Percentiles rank a stretch among this genome's conserved stretches.
Conservation (phyloP, 495 filamentous ascomycete genomes). For the Penicillium simplicissimum region DNA sequence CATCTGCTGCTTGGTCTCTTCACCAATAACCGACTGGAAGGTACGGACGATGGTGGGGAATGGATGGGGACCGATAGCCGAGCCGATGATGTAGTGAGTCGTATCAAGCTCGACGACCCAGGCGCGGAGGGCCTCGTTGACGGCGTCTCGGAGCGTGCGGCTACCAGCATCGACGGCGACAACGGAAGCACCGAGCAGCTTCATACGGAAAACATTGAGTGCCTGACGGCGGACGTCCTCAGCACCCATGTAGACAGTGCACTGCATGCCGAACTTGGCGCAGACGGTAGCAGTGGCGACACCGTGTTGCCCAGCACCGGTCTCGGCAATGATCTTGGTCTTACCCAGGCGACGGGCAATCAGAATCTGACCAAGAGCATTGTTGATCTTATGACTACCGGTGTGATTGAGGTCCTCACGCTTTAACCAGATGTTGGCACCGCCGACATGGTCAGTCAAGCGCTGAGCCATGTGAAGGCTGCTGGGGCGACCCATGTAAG, state of each 20-base stretch:
- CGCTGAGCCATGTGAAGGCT: conserved; percentile 86
- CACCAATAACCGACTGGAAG: conserved; percentile 92
- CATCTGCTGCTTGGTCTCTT: conserved; percentile 91
- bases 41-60: conserved; percentile 97
- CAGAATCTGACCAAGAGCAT: conserved; percentile 87
- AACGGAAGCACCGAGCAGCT: conserved; percentile 85
- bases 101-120: conserved; percentile 87
- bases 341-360: conserved; percentile 83
- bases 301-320: conserved; percentile 96
- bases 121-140: conserved; percentile 88
- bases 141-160: conserved; percentile 84
- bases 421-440: conserved; percentile 95
- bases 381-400: conserved; percentile 94
- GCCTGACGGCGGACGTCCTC: conserved; percentile 95
- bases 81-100: conserved; percentile 98
- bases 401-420: conserved; percentile 91
- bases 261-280: conserved; percentile 94
- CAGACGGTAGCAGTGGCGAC: conserved; percentile 95
- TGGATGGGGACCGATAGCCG: conserved; percentile 92
- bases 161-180: conserved; percentile 86
- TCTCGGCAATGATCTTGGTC: conserved; percentile 94
- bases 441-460: conserved; percentile 83
- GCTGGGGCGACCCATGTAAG: conserved; percentile 94
- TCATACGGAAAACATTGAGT: conserved; percentile 94
- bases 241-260: conserved; percentile 94